Conservation (phyloP, 441 rosid genomes). For the Populus hybrid region DNA sequence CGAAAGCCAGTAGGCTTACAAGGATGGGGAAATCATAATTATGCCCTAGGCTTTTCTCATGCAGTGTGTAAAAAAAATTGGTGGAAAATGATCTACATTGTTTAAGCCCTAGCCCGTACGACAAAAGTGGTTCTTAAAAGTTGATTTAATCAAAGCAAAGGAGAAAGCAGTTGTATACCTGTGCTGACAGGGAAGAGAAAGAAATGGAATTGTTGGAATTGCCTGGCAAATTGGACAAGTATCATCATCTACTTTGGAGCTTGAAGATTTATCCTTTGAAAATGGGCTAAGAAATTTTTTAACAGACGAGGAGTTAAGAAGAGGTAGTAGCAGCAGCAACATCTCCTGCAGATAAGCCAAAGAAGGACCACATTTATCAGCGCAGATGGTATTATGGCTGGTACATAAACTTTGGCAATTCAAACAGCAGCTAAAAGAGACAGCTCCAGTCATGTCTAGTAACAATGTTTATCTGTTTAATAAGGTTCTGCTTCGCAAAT, state of each 20-base stretch:
- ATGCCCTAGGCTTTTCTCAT: neutral
- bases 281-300: slow-evolving; percentile 74
- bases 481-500: neutral
- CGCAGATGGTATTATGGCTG: neutral
- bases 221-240: slow-evolving; percentile 82
- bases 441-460: neutral
- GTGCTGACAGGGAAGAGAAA: slow-evolving; percentile 88
- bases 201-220: slow-evolving; percentile 76
- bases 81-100: neutral
- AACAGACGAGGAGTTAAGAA: slow-evolving; percentile 84
- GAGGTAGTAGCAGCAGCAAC: slow-evolving; percentile 92
- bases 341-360: slow-evolving; percentile 60
- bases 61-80: neutral
- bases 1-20: neutral
- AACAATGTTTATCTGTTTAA: neutral
- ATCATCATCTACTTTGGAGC: slow-evolving; percentile 49
- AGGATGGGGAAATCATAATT: neutral
- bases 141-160: neutral
- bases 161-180: slow-evolving; percentile 43
- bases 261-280: slow-evolving; percentile 70
- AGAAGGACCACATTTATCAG: neutral
- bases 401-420: neutral
- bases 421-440: neutral
- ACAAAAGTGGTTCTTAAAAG: neutral
- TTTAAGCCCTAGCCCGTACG: neutral